Evolutionary conservation across 495 filamentous ascomycete species (phyloP), one percentile per base, ranked within the genome.

Genomic region (Aspergillus bridgeri): DNA sequence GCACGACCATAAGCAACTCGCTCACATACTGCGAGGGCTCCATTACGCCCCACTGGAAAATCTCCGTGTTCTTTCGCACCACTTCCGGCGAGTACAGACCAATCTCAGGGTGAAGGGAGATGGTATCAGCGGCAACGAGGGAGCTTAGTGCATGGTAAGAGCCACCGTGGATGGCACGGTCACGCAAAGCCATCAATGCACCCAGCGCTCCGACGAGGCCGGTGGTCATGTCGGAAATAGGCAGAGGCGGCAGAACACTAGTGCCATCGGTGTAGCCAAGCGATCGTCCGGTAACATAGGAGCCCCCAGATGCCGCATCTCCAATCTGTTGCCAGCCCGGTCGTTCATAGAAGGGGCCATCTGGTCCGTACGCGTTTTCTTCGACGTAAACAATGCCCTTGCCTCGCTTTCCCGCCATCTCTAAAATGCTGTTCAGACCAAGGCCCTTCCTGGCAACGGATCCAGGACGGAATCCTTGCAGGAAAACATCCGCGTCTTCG

Each of bases 201-300:
- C n/a, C n/a, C n/a, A n/a, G n/a, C n/a, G n/a, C n/a, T n/a, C n/a
- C n/a, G n/a, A n/a, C n/a, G n/a, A n/a, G n/a, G n/a, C n/a, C n/a
- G n/a, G n/a, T n/a, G n/a, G n/a, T n/a, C n/a, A n/a, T n/a, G n/a
- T n/a, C n/a, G n/a, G n/a, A n/a, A n/a, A n/a, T n/a, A n/a, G n/a
- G n/a, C 58, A 89, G 86, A 0, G 85, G 85, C 38, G 86, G 86
- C 2, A 89, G 79, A 22, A 89, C 80, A 63, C 80, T 80, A 3
- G 71, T 64, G 7, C 86, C 86, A 61, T 88, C 85, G 9, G 76
- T 76, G 78, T 79, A 86, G 4, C 86, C 85, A 8, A 86, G 75
- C n/a, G 73, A 76, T 7, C 75, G 74, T 67, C 44, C 44, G n/a
- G 21, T 47, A 2, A 47, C 44, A 6, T 47, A 47, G 2, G 22